A percentile compares a stretch with the other conserved stretches of the same genome.
phyloP scores from a whole-genome alignment of 495 filamentous ascomycete genomes.

The Neurospora sp. region DNA sequence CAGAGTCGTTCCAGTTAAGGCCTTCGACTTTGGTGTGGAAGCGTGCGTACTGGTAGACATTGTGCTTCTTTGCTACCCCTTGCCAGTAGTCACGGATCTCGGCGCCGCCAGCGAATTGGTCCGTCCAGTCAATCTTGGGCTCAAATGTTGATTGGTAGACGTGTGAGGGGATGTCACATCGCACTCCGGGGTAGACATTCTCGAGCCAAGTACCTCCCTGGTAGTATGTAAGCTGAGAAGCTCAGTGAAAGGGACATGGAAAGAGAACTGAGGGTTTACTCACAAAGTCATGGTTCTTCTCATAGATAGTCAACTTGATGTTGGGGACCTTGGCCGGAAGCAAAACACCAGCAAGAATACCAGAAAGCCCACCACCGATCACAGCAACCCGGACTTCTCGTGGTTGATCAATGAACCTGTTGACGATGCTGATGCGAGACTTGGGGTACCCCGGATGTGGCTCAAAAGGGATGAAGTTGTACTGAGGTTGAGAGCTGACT shows the following conservation, averaged over 20 bases:
- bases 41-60: conserved; percentile 47
- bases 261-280: conserved; percentile 1
- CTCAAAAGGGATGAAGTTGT: neutral
- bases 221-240: conserved; percentile 1
- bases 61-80: conserved; percentile 46
- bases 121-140: conserved; percentile 56
- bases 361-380: conserved; percentile 58
- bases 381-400: conserved; percentile 48
- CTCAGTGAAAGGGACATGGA: neutral
- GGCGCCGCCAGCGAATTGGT: conserved; percentile 51
- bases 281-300: conserved; percentile 59
- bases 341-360: conserved; percentile 51
- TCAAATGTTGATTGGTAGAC: conserved; percentile 58
- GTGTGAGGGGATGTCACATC: conserved; percentile 62
- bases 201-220: conserved; percentile 63
- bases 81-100: conserved; percentile 63
- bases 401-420: conserved; percentile 46
- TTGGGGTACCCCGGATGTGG: conserved; percentile 13
- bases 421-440: conserved; percentile 24
- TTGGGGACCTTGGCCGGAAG: conserved; percentile 47
- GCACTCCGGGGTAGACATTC: conserved; percentile 61
- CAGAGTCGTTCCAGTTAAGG: conserved; percentile 42
- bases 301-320: conserved; percentile 53
- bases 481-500: neutral
- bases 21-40: conserved; percentile 40